These are phyloP conservation scores for Medicago arabica DNA, from an alignment of 306 rosid species.

Conservation along the genomic window DNA sequence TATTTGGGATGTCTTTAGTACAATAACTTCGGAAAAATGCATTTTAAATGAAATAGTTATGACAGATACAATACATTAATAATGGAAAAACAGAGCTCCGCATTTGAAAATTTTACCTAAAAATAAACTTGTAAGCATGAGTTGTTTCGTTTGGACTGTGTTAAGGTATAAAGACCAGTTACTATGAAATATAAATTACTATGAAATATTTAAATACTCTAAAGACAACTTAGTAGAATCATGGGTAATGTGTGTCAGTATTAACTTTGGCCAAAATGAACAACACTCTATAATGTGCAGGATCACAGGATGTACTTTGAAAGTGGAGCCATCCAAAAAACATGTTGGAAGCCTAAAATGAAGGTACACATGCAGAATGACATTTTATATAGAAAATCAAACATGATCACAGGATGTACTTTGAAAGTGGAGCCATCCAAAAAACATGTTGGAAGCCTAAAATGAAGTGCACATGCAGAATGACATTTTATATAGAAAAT, in stretches of 20 bases:
- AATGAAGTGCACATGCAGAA: no score
- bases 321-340: constrained; percentile 7
- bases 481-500: not conserved
- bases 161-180: not conserved
- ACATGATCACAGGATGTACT: not conserved
- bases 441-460: no score
- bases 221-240: constrained; percentile 14
- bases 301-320: constrained; percentile 8
- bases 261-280: constrained; percentile 21
- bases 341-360: not conserved
- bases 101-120: not conserved
- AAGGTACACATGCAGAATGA: constrained; percentile 21
- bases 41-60: not conserved
- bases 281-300: not conserved
- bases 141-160: constrained; percentile 1
- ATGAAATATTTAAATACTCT: constrained; percentile 3
- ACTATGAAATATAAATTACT: not conserved
- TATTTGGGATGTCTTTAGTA: not conserved
- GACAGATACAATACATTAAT: not conserved
- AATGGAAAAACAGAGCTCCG: not conserved
- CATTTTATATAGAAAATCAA: not conserved
- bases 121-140: constrained; percentile 22
- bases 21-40: not conserved
- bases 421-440: no score
- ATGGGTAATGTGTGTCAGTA: not conserved